These are phyloP conservation scores for Mortierella sp. DNA, from an alignment of 371 early-diverging fungal species.

Conservation along the genomic window DNA sequence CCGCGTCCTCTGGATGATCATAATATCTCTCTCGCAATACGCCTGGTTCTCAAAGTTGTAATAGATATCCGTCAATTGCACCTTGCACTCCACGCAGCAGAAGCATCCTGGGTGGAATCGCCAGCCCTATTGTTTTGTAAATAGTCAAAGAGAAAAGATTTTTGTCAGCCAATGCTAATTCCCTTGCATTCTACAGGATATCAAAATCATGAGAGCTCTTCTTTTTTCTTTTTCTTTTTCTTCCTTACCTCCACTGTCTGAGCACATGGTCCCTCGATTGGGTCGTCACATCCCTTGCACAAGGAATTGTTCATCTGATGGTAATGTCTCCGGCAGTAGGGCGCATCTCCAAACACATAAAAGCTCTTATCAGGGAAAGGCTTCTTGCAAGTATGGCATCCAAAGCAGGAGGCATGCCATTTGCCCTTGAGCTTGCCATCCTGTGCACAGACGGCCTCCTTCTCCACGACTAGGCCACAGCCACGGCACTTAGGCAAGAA, in stretches of 20 bases:
- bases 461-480: conserved; percentile 74
- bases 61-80: conserved; percentile 80
- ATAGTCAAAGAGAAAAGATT: neutral
- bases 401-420: conserved; percentile 83
- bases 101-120: conserved; percentile 74
- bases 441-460: conserved; percentile 81
- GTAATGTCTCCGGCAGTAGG: conserved; percentile 86
- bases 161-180: conserved; percentile 3
- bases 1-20: conserved; percentile 68
- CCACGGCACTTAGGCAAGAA: conserved; percentile 76
- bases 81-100: conserved; percentile 65
- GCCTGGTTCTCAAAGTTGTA: conserved; percentile 80
- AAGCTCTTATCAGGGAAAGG: conserved; percentile 91
- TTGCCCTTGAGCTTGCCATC: conserved; percentile 81
- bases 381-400: conserved; percentile 79
- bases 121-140: conserved; percentile 39
- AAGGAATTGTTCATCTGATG: conserved; percentile 84
- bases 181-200: neutral
- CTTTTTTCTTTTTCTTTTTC: neutral
- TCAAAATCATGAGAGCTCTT: neutral
- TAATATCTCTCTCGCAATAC: conserved; percentile 84
- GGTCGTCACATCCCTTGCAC: conserved; percentile 80
- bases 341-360: conserved; percentile 82
- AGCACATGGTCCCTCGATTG: conserved; percentile 89
- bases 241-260: conserved; percentile 72